Conservation (phyloP, 208 protist genomes). For the Acanthamoeba royreba region DNA sequence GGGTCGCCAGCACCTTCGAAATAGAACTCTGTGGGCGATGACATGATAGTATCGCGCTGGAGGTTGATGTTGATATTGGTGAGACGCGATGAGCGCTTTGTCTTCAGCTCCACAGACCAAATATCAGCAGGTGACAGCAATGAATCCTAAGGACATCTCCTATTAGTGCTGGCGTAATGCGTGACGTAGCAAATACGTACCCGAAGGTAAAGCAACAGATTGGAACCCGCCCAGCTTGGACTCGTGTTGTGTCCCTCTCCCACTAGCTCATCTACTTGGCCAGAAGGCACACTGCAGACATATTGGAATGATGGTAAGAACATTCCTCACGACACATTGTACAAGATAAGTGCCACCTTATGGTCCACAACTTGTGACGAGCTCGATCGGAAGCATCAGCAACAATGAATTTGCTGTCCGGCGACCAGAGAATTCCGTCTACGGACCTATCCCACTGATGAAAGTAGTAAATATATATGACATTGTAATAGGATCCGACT, state of each 20-base stretch:
- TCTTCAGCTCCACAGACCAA: neutral
- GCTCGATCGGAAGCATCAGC: neutral
- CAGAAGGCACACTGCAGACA: neutral
- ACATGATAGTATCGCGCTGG: neutral
- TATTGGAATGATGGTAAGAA: neutral
- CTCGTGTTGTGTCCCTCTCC: neutral
- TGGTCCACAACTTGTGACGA: neutral
- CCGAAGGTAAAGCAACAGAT: neutral
- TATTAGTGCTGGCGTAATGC: neutral
- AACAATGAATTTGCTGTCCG: neutral
- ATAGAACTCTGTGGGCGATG: neutral
- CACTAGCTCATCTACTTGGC: neutral
- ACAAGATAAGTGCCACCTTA: neutral
- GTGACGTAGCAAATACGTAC: neutral
- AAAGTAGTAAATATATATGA: no score
- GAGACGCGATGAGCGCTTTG: neutral
- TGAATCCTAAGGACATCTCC: neutral
- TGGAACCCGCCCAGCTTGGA: neutral
- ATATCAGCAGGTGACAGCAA: neutral
- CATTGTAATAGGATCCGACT: neutral
- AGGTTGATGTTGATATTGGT: neutral
- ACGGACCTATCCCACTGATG: conserved; percentile 3
- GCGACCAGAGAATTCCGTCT: neutral
- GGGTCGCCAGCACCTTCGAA: conserved; percentile 13
- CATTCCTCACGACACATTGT: neutral